Evolutionary conservation across 1,139 yeast genomes (phyloP), one percentile per base, ranked within the genome.

Genomic region (Blastobotrys raffinosifermentans): DNA sequence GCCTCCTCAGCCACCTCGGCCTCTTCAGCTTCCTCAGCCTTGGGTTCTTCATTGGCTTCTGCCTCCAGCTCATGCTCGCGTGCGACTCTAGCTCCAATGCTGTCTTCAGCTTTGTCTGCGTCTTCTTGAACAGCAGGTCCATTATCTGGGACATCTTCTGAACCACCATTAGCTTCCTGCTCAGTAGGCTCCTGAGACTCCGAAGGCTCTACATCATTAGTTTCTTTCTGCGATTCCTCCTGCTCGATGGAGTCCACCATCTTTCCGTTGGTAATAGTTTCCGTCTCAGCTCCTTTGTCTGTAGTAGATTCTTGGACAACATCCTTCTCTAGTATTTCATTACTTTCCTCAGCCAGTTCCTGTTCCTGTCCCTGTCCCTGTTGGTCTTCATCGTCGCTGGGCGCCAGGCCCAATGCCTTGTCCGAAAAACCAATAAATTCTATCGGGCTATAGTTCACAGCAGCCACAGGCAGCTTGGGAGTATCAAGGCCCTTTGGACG

Each of bases 401-500:
- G 29, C 19, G 29, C 25, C 19, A 32, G 22, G 16, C 32, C 38
- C 26, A 38, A 25, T 2, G 38, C 37, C 13, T 31, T 34, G 20
- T 20, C 23, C 11, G 39, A 38, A 31, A 38, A 40, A 16, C 41
- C 41, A n/a, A 40, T 26, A 29, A 40, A 38, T 13, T 35, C 31
- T 3, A 34, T 32, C 4, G 32, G 38, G 15, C 17, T 13, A 17
- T 13, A 19, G n/a, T n/a, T n/a, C n/a, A n/a, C n/a, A n/a, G n/a
- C n/a, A n/a, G n/a, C n/a, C n/a, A n/a, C n/a, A n/a, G n/a, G n/a
- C n/a, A n/a, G n/a, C n/a, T n/a, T n/a, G n/a, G n/a, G n/a, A n/a
- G n/a, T n/a, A n/a, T n/a, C n/a, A n/a, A 3, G 17, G 20, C 23
- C 17, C 18, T 19, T 9, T 4, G 26, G 23, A 15, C 23, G 23